Evolutionary conservation across 495 filamentous ascomycete species (phyloP).

Genomic region (Neurospora pannonica): DNA sequence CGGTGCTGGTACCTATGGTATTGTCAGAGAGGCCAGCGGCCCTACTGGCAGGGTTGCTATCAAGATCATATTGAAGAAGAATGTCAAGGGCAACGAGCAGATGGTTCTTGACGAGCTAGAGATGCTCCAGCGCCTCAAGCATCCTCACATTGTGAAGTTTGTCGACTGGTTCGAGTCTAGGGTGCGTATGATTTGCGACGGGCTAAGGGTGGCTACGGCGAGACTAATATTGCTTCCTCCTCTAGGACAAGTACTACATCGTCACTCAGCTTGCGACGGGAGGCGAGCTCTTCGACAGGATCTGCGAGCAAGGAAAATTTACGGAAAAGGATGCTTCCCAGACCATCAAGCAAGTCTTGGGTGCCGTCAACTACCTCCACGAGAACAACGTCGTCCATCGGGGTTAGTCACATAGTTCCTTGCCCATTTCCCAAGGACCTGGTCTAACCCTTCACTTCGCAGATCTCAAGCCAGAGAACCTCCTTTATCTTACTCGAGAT

Average conservation of each 20-base stretch:
- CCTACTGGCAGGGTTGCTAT: slow-evolving; percentile 81
- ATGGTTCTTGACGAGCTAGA: slow-evolving; percentile 98
- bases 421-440: background rate
- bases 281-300: slow-evolving; percentile 95
- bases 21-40: slow-evolving; percentile 87
- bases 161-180: slow-evolving; percentile 99
- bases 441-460: slow-evolving; percentile 1
- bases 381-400: slow-evolving; percentile 92
- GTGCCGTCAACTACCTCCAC: slow-evolving; percentile 91
- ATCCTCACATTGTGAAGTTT: slow-evolving; percentile 95
- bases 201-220: background rate
- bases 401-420: slow-evolving; percentile 44
- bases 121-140: slow-evolving; percentile 80
- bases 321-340: slow-evolving; percentile 98
- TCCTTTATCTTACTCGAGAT: slow-evolving; percentile 79
- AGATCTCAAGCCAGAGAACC: slow-evolving; percentile 98
- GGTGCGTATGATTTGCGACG: slow-evolving; percentile 30
- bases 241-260: slow-evolving; percentile 98
- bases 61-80: slow-evolving; percentile 99
- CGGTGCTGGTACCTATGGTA: slow-evolving; percentile 95
- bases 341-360: slow-evolving; percentile 90
- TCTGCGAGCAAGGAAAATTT: slow-evolving; percentile 97
- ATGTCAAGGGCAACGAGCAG: slow-evolving; percentile 92
- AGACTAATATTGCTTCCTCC: slow-evolving; percentile 1
- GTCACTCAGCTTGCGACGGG: slow-evolving; percentile 95